Evolutionary conservation across 73 alveolate genomes (phyloP), one percentile per base, ranked within the genome.

Genomic region (Paramecium sonneborni): DNA sequence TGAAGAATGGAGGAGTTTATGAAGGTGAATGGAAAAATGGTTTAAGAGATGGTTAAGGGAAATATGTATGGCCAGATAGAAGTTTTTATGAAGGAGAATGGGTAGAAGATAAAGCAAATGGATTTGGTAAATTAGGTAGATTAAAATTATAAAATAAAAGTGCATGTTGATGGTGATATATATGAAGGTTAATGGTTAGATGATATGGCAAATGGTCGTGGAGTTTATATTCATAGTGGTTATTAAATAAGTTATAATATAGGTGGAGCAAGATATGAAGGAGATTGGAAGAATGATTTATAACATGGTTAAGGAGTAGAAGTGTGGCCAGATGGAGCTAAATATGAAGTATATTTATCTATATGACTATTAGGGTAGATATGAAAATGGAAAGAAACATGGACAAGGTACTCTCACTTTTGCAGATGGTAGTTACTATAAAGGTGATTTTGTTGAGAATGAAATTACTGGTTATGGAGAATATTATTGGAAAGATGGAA

Each of bases 231-330:
- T 20, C 97, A 85, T 90, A 92, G 93, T 15, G 90, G 85, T 85
- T 30, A 26, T 26, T 26, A 4, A 30, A 39, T 70, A 70, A 67
- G 32, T 20, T 76, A 70, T 23, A 85, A 88, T 52, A 57, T 85
- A 48, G 94, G 92, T 43, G 97, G 96, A 35, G 98, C 96, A 48
- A 86, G 57, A 87, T 97, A 96, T 88, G 97, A 93, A 58, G 99
- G 99, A 24, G 76, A 92, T 8, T 97, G 98, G 98, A 76, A 82
- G 56, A 90, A 96, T 69, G 98, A 96, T 85, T 35, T 70, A 85
- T 92, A 96, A 43, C 96, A 97, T 76, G 99, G 99, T n/a, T 20
- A 93, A 6, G 98, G 99, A 69, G 93, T 92, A 20, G 97, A 95
- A 85, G 92, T 79, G 0, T 95, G 97, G 96, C 97, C 95, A 43